Conservation (phyloP, 1,284 basidiomycete genomes). For the Trichosporon sp. region DNA sequence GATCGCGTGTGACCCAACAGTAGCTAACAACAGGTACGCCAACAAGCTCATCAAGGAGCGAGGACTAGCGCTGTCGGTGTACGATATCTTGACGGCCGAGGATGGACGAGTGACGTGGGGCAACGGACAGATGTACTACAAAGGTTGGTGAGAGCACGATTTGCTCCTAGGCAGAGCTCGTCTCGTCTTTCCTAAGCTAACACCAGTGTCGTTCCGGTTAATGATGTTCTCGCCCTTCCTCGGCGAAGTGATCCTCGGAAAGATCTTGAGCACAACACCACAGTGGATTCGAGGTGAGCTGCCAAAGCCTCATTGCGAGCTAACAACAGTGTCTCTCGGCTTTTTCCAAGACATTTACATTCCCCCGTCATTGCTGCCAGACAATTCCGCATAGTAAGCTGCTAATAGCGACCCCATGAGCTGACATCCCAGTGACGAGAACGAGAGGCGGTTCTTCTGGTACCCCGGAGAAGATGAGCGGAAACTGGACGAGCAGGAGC, state of each 20-base stretch:
- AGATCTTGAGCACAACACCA: slow-evolving; percentile 75
- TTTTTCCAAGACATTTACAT: slow-evolving; percentile 96
- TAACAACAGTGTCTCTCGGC: slow-evolving; percentile 65
- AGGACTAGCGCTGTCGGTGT: slow-evolving; percentile 81
- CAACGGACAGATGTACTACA: slow-evolving; percentile 91
- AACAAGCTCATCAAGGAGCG: slow-evolving; percentile 89
- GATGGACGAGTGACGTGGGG: slow-evolving; percentile 92
- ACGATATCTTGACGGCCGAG: slow-evolving; percentile 76
- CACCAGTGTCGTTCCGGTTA: slow-evolving; percentile 75
- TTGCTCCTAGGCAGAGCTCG: neutral
- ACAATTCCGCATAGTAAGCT: slow-evolving; percentile 44
- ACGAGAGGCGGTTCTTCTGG: slow-evolving; percentile 75
- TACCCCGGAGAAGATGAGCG: slow-evolving; percentile 55
- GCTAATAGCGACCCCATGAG: accelerated
- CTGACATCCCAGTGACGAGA: slow-evolving; percentile 17
- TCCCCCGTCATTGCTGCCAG: slow-evolving; percentile 58
- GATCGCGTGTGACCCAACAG: neutral
- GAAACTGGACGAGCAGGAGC: slow-evolving; percentile 51
- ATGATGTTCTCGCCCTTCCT: slow-evolving; percentile 87
- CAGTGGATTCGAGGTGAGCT: slow-evolving; percentile 72
- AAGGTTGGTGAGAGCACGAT: slow-evolving; percentile 55
- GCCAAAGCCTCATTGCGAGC: neutral
- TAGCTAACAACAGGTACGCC: slow-evolving; percentile 63
- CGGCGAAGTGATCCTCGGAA: slow-evolving; percentile 83
- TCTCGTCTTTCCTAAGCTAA: slow-evolving; percentile 12